A percentile compares a stretch with the other conserved stretches of the same genome.
These are phyloP conservation scores for Lignosus rhinocerotis DNA, from an alignment of 1,284 basidiomycete species.

Conservation along the genomic window DNA sequence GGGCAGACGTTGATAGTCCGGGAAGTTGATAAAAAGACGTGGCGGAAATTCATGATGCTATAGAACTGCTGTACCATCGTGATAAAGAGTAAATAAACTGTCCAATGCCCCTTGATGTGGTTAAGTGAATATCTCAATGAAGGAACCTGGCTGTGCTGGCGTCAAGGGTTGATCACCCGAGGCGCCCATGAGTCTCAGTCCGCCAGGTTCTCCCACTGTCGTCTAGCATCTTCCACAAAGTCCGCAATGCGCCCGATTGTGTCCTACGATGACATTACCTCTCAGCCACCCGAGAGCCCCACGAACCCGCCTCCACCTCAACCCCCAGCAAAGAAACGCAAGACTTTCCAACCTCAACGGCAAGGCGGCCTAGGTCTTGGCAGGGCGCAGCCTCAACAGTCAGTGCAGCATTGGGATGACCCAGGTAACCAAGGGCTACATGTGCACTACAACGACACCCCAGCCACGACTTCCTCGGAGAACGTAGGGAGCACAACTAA, in stretches of 20 bases:
- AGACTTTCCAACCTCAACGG: conserved; percentile 24
- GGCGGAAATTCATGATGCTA: no score
- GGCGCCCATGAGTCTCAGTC: no score
- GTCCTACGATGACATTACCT: conserved; percentile 35
- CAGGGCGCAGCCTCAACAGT: conserved; percentile 23
- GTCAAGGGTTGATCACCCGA: no score
- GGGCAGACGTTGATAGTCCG: conserved; percentile 39
- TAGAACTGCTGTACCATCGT: no score
- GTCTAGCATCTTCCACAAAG: no score
- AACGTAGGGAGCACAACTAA: conserved; percentile 18
- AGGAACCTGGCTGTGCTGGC: no score
- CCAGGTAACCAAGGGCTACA: conserved; percentile 33
- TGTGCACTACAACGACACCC: conserved; percentile 37
- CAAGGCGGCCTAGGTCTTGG: conserved; percentile 7
- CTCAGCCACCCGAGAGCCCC: conserved; percentile 6
- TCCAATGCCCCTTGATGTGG: no score
- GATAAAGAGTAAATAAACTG: no score
- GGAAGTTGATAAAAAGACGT: no score
- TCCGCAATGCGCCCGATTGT: conserved; percentile 29
- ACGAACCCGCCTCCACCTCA: conserved; percentile 8
- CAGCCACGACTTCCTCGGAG: conserved; percentile 6
- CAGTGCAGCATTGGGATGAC: conserved; percentile 46
- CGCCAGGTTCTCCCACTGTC: no score
- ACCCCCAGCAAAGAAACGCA: conserved; percentile 33
- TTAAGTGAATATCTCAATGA: no score